Evolutionary conservation across 129 eudicot species (phyloP), one percentile per base, ranked within the genome.

Genomic region (Artemisia argyi): DNA sequence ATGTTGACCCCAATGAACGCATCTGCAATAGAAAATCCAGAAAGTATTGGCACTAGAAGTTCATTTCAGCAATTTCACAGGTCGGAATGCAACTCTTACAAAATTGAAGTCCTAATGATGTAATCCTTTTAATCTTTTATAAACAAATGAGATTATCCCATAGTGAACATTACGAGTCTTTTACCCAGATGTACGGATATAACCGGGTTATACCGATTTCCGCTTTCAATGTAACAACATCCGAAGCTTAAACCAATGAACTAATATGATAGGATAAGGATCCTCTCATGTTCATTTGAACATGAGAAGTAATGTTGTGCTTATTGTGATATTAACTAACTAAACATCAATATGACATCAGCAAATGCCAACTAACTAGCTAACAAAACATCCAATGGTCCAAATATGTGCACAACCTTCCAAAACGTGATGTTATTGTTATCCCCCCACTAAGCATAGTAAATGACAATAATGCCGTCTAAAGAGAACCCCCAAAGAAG

Each of bases 1-100:
- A 91, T 86, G 75, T 91, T 91, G 9, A 91, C 96, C 0, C 97
- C 97, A 11, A 88, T 26, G 62, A 84, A 91, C 17, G 76, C 72
- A 77, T 70, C 81, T 70, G 66, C 39, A 52, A 69, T 50, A 14
- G 46, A 32, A 52, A 48, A 13, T 3, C 35, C 9, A 39, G 7
- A 59, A 46, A 10, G 56, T 60, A 24, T 46, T 10, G 12, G 39
- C 22, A 14, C 12, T 20, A 67, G 13, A 65, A 65, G 12, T 44
- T 44, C 17, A 65, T n/a, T 4, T 19, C n/a, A 12, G 51, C 5
- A 64, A 35, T 16, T 20, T 39, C 2, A 7, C 3, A 52, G 52
- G 50, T 17, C 0, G 68, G 44, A 64, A 35, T 15, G 2, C 17
- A 64, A 14, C 17, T 64, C 0, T n/a, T 3, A 16, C n/a, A 39